phyloP scores from a whole-genome alignment of 163 green algal genomes.

The Prototheca stagnorum region DNA sequence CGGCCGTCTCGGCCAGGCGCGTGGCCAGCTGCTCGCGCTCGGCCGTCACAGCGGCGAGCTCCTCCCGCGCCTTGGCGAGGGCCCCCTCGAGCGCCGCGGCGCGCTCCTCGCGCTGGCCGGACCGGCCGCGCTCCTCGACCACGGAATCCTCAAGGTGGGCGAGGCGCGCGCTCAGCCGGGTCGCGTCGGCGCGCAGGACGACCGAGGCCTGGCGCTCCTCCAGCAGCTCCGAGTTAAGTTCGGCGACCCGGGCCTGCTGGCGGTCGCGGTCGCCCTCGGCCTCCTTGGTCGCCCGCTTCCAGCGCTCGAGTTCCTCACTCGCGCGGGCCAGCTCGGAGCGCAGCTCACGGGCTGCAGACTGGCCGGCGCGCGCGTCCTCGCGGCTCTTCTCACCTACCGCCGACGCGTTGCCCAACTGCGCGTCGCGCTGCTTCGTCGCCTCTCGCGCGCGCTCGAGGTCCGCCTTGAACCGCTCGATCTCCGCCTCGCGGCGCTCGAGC shows the following conservation, averaged over 20 bases:
- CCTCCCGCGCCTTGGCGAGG: not conserved
- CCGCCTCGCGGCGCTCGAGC: too few relatives aligned
- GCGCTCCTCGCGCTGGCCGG: not conserved
- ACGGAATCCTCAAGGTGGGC: not conserved
- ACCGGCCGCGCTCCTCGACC: not conserved
- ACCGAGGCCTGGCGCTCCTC: not conserved
- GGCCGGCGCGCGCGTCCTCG: not conserved
- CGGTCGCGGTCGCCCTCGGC: not conserved
- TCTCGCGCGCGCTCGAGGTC: not conserved
- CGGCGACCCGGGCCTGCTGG: not conserved
- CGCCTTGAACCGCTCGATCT: slow-evolving; percentile 1
- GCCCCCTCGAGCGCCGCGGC: not conserved
- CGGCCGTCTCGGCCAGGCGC: not conserved
- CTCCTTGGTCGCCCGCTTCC: not conserved
- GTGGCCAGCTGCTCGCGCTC: not conserved
- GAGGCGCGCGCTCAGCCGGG: not conserved
- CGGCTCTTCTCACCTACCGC: not conserved
- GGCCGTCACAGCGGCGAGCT: not conserved
- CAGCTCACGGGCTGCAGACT: not conserved
- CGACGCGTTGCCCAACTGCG: slow-evolving; percentile 2
- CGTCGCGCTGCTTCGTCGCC: slow-evolving; percentile 1
- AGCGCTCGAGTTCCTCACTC: not conserved
- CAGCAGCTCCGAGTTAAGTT: not conserved
- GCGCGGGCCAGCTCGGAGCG: not conserved
- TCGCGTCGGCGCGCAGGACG: not conserved